phyloP scores from a whole-genome alignment of 75 land plant species.

The Cryptomeria japonica region DNA sequence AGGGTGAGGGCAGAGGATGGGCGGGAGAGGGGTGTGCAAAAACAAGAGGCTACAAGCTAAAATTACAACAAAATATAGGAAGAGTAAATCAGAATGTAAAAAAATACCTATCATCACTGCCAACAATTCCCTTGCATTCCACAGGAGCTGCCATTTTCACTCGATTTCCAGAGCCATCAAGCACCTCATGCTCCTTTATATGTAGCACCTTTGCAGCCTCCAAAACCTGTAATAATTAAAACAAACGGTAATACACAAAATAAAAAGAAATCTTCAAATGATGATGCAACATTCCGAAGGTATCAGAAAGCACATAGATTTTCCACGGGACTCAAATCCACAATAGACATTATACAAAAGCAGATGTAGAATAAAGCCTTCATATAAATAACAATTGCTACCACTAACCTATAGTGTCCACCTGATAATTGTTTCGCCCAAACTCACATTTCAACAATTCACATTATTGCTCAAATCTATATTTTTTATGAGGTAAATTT shows the following conservation, averaged over 20 bases:
- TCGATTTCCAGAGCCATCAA: constrained; percentile 83
- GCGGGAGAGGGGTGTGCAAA: background rate
- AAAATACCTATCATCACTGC: constrained; percentile 96
- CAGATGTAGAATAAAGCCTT: background rate
- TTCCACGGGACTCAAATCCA: background rate
- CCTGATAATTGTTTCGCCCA: background rate
- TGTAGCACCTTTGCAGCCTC: constrained; percentile 95
- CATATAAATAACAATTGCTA: background rate
- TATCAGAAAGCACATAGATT: background rate
- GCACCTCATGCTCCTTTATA: constrained; percentile 83
- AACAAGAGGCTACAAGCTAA: background rate
- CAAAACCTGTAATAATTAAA: constrained; percentile 50
- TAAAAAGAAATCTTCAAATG: background rate
- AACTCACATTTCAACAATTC: background rate
- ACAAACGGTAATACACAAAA: background rate
- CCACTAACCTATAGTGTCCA: background rate
- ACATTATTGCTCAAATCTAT: background rate
- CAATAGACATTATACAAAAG: background rate
- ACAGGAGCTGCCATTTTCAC: constrained; percentile 96
- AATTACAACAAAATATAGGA: background rate
- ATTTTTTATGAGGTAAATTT: too few relatives aligned
- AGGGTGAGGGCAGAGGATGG: too few relatives aligned
- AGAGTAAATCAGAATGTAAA: background rate
- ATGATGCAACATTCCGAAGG: background rate
- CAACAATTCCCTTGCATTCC: constrained; percentile 99